phyloP scores from a whole-genome alignment of 176 grass and related monocot species.

The bread wheat (Triticum aestivum) region DNA sequence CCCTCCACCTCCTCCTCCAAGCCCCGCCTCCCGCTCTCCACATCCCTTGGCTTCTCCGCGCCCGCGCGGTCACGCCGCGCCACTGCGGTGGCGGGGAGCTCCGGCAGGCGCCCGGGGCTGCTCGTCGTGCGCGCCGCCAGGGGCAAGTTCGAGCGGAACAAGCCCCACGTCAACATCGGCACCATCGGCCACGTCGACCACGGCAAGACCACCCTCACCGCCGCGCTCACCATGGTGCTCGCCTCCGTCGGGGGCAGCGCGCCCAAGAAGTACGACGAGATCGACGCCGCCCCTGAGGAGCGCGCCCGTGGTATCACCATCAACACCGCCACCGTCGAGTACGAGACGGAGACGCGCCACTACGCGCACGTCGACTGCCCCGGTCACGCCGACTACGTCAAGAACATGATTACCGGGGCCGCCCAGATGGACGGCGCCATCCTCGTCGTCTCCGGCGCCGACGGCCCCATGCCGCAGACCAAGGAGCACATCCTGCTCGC shows the following conservation, averaged over 20 bases:
- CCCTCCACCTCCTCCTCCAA: slow-evolving; percentile 40
- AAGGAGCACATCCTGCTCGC: slow-evolving; percentile 99
- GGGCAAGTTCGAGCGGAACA: slow-evolving; percentile 91
- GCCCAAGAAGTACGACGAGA: slow-evolving; percentile 99
- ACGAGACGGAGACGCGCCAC: slow-evolving; percentile 92
- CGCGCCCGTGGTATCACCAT: slow-evolving; percentile 97
- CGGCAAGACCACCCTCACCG: slow-evolving; percentile 95
- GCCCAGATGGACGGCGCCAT: slow-evolving; percentile 99
- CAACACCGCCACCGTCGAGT: slow-evolving; percentile 99
- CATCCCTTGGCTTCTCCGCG: slow-evolving; percentile 38
- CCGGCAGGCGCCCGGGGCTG: slow-evolving; percentile 36
- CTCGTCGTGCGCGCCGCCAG: slow-evolving; percentile 84
- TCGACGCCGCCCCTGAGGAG: slow-evolving; percentile 96
- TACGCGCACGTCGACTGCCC: slow-evolving; percentile 99
- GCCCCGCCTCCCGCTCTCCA: slow-evolving; percentile 45
- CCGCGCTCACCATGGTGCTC: slow-evolving; percentile 97
- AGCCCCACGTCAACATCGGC: slow-evolving; percentile 98
- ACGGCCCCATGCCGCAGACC: slow-evolving; percentile 98
- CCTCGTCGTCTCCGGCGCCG: slow-evolving; percentile 89
- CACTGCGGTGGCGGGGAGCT: not conserved
- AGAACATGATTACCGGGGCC: slow-evolving; percentile 97
- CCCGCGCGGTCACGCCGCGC: slow-evolving; percentile 30
- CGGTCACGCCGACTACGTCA: slow-evolving; percentile 94
- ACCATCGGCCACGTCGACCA: slow-evolving; percentile 99
- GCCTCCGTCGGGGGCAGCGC: slow-evolving; percentile 70